phyloP scores from a whole-genome alignment of 2,329 filamentous ascomycete species.

The Microdochium paspali region DNA sequence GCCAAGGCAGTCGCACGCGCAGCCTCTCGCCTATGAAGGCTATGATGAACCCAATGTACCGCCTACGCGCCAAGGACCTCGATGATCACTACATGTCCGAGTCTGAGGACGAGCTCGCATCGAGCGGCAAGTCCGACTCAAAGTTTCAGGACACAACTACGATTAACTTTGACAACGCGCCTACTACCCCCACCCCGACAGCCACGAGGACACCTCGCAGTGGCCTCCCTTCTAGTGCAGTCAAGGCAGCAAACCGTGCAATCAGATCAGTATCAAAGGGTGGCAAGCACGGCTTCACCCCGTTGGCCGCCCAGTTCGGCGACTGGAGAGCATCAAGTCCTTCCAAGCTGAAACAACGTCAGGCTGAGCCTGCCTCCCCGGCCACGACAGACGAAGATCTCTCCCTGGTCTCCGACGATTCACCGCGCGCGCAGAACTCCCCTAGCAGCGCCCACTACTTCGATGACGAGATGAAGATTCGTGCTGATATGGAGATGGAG shows the following conservation, averaged over 20 bases:
- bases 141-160: slow-evolving; percentile 14
- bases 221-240: slow-evolving; percentile 13
- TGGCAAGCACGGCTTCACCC: slow-evolving; percentile 47
- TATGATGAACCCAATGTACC: slow-evolving; percentile 21
- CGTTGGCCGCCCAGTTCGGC: slow-evolving; percentile 50
- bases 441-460: slow-evolving; percentile 43
- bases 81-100: slow-evolving; percentile 35
- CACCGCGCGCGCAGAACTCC: slow-evolving; percentile 18
- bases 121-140: slow-evolving; percentile 15
- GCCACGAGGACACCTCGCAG: slow-evolving; percentile 11
- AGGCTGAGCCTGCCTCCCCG: slow-evolving; percentile 16
- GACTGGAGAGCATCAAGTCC: slow-evolving; percentile 56
- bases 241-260: slow-evolving; percentile 16
- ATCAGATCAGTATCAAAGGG: slow-evolving; percentile 18
- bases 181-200: slow-evolving; percentile 32
- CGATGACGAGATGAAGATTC: slow-evolving; percentile 49
- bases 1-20: not conserved
- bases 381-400: slow-evolving; percentile 9
- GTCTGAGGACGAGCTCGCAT: slow-evolving; percentile 42
- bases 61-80: slow-evolving; percentile 37
- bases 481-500: slow-evolving; percentile 21
- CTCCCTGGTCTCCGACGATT: slow-evolving; percentile 15
- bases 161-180: slow-evolving; percentile 19
- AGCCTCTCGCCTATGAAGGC: slow-evolving; percentile 16
- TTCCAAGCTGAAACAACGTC: slow-evolving; percentile 20